Evolutionary conservation across 257 asterid genomes (phyloP), one percentile per base, ranked within the genome.

Genomic region (Schizonepeta tenuifolia): DNA sequence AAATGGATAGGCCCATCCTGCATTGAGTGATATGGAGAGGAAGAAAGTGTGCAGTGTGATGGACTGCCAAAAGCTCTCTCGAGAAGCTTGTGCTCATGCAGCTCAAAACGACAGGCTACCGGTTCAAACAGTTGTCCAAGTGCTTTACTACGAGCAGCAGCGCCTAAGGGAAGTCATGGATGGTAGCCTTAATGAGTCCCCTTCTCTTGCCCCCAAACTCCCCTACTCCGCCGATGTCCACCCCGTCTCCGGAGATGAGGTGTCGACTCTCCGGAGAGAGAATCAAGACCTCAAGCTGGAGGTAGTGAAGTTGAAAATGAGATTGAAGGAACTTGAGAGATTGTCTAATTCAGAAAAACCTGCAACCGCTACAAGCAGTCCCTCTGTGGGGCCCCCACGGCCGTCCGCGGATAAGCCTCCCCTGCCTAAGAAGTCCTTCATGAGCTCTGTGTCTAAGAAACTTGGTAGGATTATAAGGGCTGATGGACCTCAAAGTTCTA

Each of bases 51-150:
- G 97, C 77, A 81, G 98, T 35, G 86, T 88, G 35, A 90, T 90
- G 96, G 97, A 93, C 82, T 93, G 95, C 74, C 97, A 87, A 59
- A 93, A 89, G 87, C 96, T 90, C 6, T 90, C 97, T 4, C 82
- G 92, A 2, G 96, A 93, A 77, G 97, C 97, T 3, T 88, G 92
- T 24, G 97, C 95, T 0, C 98, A 93, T 36, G 96, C 96, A 8
- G 97, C 98, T 54, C 96, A 93, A 65, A 93, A 90, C 47, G 97
- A 90, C 71, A 67, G 96, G 75, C 88, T 90, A 5, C 96, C 98
- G 0, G 98, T 85, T 54, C 96, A 90, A 63, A 93, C 90, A 0
- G 90, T 90, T 3, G 96, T 93, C 26, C 96, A 90, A 80, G 98
- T 93, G 43, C 96, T 93, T 35, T 87, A 90, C 84, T 83, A 89